Evolutionary conservation across 148 eudicot species (phyloP), one percentile per base, ranked within the genome.

Genomic region (Camellia sinensis): DNA sequence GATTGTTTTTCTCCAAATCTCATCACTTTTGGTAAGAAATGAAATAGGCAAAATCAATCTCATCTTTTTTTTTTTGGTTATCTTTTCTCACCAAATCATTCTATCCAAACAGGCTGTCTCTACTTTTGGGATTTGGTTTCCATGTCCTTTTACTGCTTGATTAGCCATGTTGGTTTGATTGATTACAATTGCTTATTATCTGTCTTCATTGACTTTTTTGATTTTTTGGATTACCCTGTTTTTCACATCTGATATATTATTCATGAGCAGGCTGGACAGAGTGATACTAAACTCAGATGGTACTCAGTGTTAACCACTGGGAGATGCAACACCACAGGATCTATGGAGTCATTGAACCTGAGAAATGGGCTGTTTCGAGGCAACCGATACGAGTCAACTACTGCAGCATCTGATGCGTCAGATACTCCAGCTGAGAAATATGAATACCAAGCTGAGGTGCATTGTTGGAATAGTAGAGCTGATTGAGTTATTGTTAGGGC

Each of bases 391-490:
- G 97, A 91, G 87, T 90, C 98, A 43, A 92, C 97, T 29, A 89
- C 93, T 71, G 93, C 98, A 57, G 94, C 90, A 43, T 90, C 97
- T 74, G 91, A 91, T 75, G 80, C 93, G 69, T 83, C 94, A 8
- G 87, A 82, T 75, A 69, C 80, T 19, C 88, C 98, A 2, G 87
- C 83, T 52, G 99, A 96, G 89, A 92, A 93, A 71, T 90, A 81
- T 68, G 99, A 96, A 88, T 96, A 96, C 83, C 99, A 96, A 84
- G 99, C 99, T 0, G 99, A 96, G 98, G 99, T 94, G 17, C 56
- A 73, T 67, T 64, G 29, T 44, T 79, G 57, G 66, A 54, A 48
- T 59, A 13, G 22, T 54, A 57, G 43, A 62, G 44, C 14, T 68
- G 66, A 40, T 71, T 71, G 44, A 6, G 72, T 63, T 77, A 10